phyloP scores from a whole-genome alignment of 495 filamentous ascomycete genomes.

The Neurospora intermedia region DNA sequence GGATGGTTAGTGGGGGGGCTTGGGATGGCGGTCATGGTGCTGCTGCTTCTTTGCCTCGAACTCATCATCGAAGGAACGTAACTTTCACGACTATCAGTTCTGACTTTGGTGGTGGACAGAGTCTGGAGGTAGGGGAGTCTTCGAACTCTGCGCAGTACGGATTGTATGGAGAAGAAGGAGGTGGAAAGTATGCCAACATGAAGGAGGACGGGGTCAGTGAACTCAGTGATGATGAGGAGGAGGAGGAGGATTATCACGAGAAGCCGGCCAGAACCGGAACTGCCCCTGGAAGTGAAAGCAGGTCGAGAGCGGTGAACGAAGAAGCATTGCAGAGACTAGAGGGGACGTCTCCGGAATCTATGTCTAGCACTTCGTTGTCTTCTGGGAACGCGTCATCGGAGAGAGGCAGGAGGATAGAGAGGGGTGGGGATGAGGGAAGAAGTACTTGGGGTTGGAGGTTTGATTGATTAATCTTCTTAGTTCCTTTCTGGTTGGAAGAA shows the following conservation, averaged over 20 bases:
- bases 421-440: neutral
- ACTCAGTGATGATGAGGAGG: neutral
- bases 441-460: neutral
- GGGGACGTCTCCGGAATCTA: neutral
- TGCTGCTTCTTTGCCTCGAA: neutral
- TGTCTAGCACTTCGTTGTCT: neutral
- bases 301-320: neutral
- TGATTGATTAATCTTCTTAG: neutral
- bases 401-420: neutral
- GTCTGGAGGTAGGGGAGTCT: neutral
- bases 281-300: too few relatives aligned
- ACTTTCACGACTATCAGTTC: neutral
- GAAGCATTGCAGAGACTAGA: neutral
- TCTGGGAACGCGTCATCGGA: neutral
- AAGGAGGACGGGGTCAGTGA: neutral
- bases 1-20: slow-evolving; percentile 17
- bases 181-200: too few relatives aligned
- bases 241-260: neutral
- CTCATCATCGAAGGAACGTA: neutral
- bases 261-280: neutral
- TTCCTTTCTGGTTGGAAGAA: neutral
- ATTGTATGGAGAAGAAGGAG: too few relatives aligned
- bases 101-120: neutral
- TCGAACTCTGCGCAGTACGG: neutral
- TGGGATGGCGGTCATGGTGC: neutral